These are phyloP conservation scores for Candida dubliniensis DNA, from an alignment of 1,139 yeast genomes.

Conservation along the genomic window DNA sequence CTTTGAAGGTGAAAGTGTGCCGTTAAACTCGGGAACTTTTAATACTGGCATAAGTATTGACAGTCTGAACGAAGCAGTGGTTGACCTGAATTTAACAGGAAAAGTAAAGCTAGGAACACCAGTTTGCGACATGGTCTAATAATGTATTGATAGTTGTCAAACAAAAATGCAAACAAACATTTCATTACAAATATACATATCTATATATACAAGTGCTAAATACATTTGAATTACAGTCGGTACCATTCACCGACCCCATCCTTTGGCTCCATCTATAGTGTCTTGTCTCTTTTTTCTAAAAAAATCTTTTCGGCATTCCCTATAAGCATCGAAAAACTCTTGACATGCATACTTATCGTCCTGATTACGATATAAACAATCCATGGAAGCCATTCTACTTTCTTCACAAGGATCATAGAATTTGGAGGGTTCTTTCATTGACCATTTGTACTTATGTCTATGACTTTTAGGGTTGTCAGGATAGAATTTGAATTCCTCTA, in stretches of 20 bases:
- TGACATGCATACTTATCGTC: slow-evolving; percentile 73
- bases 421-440: slow-evolving; percentile 73
- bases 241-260: slow-evolving; percentile 41
- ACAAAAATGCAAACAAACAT: not conserved
- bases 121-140: slow-evolving; percentile 9
- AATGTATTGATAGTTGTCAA: not conserved
- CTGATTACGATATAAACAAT: slow-evolving; percentile 74
- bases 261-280: slow-evolving; percentile 39
- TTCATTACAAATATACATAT: not conserved
- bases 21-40: slow-evolving; percentile 12
- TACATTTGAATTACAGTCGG: too few species aligned
- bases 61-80: slow-evolving; percentile 5
- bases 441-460: slow-evolving; percentile 59
- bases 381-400: slow-evolving; percentile 81
- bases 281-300: slow-evolving; percentile 42
- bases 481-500: slow-evolving; percentile 63
- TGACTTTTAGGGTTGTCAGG: slow-evolving; percentile 79
- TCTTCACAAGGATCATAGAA: slow-evolving; percentile 93
- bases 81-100: slow-evolving; percentile 10
- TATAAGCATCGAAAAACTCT: slow-evolving; percentile 87
- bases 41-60: slow-evolving; percentile 4
- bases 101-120: slow-evolving; percentile 6
- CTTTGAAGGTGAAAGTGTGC: slow-evolving; percentile 11
- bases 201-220: slow-evolving; percentile 5
- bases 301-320: slow-evolving; percentile 90